phyloP scores from a whole-genome alignment of 1,284 basidiomycete genomes.

The Apiotrichum akiyoshidainum region DNA sequence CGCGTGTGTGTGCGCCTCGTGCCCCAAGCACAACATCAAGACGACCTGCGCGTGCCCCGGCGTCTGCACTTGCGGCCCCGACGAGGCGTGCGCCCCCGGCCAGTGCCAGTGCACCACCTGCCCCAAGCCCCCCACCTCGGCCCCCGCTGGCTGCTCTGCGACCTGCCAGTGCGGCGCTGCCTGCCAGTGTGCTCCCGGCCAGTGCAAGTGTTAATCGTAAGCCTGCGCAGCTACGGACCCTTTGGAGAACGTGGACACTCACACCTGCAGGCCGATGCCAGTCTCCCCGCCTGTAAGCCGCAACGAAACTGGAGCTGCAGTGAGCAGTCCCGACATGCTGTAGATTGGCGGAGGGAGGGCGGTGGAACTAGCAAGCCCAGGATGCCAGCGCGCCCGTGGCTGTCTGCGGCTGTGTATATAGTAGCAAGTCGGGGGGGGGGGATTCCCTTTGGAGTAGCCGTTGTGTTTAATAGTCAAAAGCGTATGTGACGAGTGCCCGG shows the following conservation, averaged over 20 bases:
- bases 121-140: constrained; percentile 11
- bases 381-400: too few species aligned
- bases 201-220: constrained; percentile 23
- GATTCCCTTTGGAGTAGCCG: neutral
- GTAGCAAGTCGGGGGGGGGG: neutral
- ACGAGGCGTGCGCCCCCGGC: constrained; percentile 16
- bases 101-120: constrained; percentile 15
- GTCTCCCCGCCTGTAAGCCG: too few species aligned
- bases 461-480: neutral
- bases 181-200: constrained; percentile 27
- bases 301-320: too few species aligned
- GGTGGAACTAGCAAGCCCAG: too few species aligned
- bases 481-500: neutral
- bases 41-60: constrained; percentile 5
- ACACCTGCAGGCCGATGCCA: neutral
- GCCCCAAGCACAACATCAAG: constrained; percentile 25
- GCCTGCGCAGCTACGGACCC: neutral
- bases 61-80: constrained; percentile 14
- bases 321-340: too few species aligned
- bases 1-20: constrained; percentile 19
- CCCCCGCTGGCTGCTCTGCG: constrained; percentile 1
- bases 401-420: too few species aligned
- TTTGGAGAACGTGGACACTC: neutral
- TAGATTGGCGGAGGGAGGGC: too few species aligned
- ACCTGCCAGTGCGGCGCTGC: constrained; percentile 14